These are phyloP conservation scores for Gigaspora rosea DNA, from an alignment of 192 early-diverging fungal species.

Conservation along the genomic window DNA sequence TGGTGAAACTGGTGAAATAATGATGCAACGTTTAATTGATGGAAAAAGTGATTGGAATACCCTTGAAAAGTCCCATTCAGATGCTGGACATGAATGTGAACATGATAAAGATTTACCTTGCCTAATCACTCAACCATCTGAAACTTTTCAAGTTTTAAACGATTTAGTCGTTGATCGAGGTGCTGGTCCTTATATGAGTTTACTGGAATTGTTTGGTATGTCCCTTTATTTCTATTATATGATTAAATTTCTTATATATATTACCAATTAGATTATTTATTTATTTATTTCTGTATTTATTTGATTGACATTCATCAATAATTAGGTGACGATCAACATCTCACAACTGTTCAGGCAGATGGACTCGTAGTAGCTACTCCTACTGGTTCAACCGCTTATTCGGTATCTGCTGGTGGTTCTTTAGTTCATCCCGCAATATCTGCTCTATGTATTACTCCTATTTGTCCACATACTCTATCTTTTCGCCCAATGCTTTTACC, in stretches of 20 bases:
- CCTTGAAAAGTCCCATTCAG: slow-evolving; percentile 22
- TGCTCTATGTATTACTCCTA: slow-evolving; percentile 91
- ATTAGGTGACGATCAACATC: slow-evolving; percentile 68
- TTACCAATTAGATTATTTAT: background rate
- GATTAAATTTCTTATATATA: background rate
- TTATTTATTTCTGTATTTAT: background rate
- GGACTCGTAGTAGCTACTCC: slow-evolving; percentile 93
- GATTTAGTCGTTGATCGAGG: slow-evolving; percentile 95
- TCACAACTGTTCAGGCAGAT: slow-evolving; percentile 96
- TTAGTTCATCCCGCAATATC: slow-evolving; percentile 94
- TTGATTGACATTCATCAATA: no score
- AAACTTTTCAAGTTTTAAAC: slow-evolving; percentile 91
- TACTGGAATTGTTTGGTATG: slow-evolving; percentile 81
- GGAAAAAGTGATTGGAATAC: slow-evolving; percentile 22
- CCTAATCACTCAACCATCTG: slow-evolving; percentile 60
- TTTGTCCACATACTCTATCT: slow-evolving; percentile 91
- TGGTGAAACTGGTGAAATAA: slow-evolving; percentile 35
- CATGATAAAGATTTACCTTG: slow-evolving; percentile 50
- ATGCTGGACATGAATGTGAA: slow-evolving; percentile 38
- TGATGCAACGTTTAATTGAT: slow-evolving; percentile 12
- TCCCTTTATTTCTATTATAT: background rate
- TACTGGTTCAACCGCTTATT: slow-evolving; percentile 90
- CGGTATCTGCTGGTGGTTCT: slow-evolving; percentile 91
- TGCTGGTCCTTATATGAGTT: slow-evolving; percentile 85
- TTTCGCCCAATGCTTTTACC: slow-evolving; percentile 98